Percentiles rank a stretch among this genome's conserved stretches.
Evolutionary conservation across 352 stramenopile genomes (phyloP).

Genomic region (Pythium biforme): DNA sequence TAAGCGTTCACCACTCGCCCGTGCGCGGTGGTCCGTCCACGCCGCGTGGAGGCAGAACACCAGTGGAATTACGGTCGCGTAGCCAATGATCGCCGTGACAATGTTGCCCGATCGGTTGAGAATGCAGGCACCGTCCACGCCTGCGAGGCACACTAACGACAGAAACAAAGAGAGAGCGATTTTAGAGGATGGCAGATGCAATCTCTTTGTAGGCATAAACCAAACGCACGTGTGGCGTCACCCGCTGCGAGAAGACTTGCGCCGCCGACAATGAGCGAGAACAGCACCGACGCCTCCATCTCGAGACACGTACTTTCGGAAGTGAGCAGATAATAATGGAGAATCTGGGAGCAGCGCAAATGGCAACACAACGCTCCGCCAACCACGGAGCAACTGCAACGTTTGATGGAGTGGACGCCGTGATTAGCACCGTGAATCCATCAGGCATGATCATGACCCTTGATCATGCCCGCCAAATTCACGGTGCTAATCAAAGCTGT

Average conservation of each 20-base stretch:
- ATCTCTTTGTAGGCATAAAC: not conserved
- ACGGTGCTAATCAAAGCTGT: not conserved
- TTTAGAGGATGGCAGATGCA: not conserved
- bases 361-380: not conserved
- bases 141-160: conserved; percentile 32
- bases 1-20: conserved; percentile 20
- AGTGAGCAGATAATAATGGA: not conserved
- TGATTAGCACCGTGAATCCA: not conserved
- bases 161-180: not conserved
- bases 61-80: conserved; percentile 44
- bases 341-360: no score
- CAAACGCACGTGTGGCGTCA: conserved; percentile 37
- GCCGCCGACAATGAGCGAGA: conserved; percentile 40
- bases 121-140: conserved; percentile 36
- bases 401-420: not conserved
- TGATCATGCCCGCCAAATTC: not conserved
- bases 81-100: conserved; percentile 54
- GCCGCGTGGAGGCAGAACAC: conserved; percentile 35
- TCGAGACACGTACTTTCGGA: not conserved
- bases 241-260: conserved; percentile 40
- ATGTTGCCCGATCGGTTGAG: conserved; percentile 43
- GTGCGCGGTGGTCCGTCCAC: conserved; percentile 33
- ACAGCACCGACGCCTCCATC: conserved; percentile 60
- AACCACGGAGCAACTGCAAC: not conserved
- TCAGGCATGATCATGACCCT: not conserved